Base-by-base conservation (phyloP, 2,329 filamentous ascomycete genomes). In the Penicillium palitans region DNA sequence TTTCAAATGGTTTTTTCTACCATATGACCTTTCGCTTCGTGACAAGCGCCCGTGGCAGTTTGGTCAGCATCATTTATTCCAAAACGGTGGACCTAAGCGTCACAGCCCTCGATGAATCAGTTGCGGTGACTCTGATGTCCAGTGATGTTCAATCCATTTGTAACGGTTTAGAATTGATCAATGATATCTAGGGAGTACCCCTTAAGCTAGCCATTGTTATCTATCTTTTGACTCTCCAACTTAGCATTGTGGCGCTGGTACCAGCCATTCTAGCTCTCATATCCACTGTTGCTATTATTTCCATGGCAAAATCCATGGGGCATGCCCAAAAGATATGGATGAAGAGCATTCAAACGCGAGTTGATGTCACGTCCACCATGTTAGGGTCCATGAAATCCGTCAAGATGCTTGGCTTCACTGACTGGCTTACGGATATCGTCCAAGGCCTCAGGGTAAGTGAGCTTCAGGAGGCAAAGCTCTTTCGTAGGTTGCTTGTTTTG, bases 81-180 rank as follows among this genome's bases (percentile, higher is more conserved):
- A 57, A 57, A 21, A 60, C 58, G 2, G 8, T 57, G 0, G 58
- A 57, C 24, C 49, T 57, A n/a, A 59, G 52, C 27, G 48, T 47
- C 33, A 48, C 41, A n/a, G 49, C 49, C 6, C 50, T 57, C 12
- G 56, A 57, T 8, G 51, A 53, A 12, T 41, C 35, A 7, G 48
- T 37, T 8, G 35, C 59, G 1, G 51, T 61, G 1, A 57, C 59
- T 15, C 39, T 61, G 10, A 61, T 61, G 59, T 55, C 53, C 15
- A 59, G 27, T n/a, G 59, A 61, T 42, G 39, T 48, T 6, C 46
- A 61, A 40, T 24, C 42, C 10, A 55, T 61, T 21, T 52, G 47
- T 15, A 3, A 40, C 37, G 55, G 55, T 12, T 42, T 58, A 2
- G 6, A 35, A 35, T 17, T 19, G 1, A 41, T 58, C 24, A 44